Evolutionary conservation across 345 rosid genomes (phyloP), one percentile per base, ranked within the genome.

Genomic region (Gossypium turneri): DNA sequence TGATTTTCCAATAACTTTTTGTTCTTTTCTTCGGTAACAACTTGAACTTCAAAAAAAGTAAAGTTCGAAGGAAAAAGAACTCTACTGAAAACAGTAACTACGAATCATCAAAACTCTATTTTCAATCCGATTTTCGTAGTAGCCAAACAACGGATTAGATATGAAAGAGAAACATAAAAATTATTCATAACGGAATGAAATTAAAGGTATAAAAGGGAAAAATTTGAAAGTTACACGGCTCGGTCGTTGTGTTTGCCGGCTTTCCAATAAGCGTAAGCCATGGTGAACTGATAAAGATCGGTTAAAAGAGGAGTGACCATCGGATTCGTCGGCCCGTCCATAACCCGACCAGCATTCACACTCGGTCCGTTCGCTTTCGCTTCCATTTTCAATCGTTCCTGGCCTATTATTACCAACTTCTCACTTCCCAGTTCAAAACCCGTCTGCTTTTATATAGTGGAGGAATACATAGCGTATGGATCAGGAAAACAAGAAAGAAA

Each of bases 201-300:
- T n/a, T 11, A 43, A 60, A 29, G 59, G 22, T 7, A 17, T 17
- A 34, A 7, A n/a, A 12, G 34, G 34, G 27, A 47, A 72, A 38
- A 20, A 38, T 52, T 60, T 7, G 41, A 60, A 22, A 76, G 51
- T 82, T 79, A 94, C 99, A 93, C 98, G 48, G 98, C 86, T 52
- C 90, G 88, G 22, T 93, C 98, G 71, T 79, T 55, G 73, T 93
- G 94, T 83, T 95, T 95, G 68, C 88, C 85, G 73, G 97, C 99
- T 84, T 91, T 95, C 99, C 99, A 93, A 79, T 91, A 93, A 82
- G 99, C 97, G 65, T 91, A 95, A 53, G 98, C 92, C 98, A 95
- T 93, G 73, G 98, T 89, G 85, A 93, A 95, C 90, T 95, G 98
- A 79, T 93, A 95, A 59, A 90, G 98, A 88, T 95, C 99, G 60